phyloP scores from a whole-genome alignment of 306 rosid species.

The Macrotyloma uniflorum region DNA sequence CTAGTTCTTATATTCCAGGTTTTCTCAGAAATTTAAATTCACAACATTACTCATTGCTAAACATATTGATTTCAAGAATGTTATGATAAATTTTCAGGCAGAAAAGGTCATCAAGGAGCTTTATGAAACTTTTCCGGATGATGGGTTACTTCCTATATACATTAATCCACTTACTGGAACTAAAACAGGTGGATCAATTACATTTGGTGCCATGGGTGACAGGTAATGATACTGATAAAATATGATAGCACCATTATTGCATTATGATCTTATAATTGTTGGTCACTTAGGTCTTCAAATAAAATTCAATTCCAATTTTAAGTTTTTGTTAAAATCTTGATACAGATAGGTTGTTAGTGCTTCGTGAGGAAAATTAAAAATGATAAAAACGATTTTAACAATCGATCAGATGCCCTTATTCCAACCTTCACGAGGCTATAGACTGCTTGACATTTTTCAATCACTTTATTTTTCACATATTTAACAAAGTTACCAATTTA shows the following conservation, averaged over 20 bases:
- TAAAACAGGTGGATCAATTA: slow-evolving; percentile 57
- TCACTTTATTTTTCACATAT: slow-evolving; percentile 18
- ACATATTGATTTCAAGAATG: not conserved
- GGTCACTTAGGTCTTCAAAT: not conserved
- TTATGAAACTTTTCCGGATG: slow-evolving; percentile 66
- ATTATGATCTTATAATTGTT: not conserved
- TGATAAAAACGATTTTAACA: not conserved
- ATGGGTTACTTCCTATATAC: slow-evolving; percentile 88
- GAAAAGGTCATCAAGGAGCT: slow-evolving; percentile 76
- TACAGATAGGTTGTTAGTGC: not conserved
- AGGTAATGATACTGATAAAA: slow-evolving; percentile 55
- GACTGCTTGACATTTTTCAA: slow-evolving; percentile 10
- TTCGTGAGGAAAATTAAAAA: slow-evolving; percentile 7
- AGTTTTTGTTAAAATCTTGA: slow-evolving; percentile 3
- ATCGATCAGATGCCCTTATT: not conserved
- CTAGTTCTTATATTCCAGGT: no score
- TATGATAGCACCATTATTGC: slow-evolving; percentile 14
- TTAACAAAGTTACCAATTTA: slow-evolving; percentile 13
- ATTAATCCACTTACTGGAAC: slow-evolving; percentile 72
- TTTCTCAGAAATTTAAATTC: no score
- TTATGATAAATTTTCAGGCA: slow-evolving; percentile 42
- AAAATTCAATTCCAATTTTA: slow-evolving; percentile 24
- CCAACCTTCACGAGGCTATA: slow-evolving; percentile 16
- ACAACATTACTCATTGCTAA: not conserved
- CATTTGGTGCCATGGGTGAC: slow-evolving; percentile 99